Evolutionary conservation across 306 rosid species (phyloP), one percentile per base, ranked within the genome.

Genomic region (Fragaria vesca): DNA sequence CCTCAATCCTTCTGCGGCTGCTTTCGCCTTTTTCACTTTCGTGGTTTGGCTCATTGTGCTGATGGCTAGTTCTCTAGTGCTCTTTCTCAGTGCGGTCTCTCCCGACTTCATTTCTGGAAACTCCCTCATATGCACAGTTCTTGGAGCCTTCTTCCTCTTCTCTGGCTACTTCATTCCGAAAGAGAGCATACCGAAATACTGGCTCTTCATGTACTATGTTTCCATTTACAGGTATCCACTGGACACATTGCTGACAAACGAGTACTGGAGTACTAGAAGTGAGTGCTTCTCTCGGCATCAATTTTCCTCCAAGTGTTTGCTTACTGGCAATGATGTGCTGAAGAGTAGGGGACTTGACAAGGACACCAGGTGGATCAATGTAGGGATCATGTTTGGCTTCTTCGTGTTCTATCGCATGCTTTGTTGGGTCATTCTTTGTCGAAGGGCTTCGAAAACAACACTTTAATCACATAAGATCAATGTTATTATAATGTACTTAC

Each of bases 201-300:
- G 98, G 98, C 78, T 92, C 48, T 94, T 94, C 79, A 90, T 94
- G 98, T 92, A 94, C 88, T 94, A 92, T 48, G 96, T 94, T 65
- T 94, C 98, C 0, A 86, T 94, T 32, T 94, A 94, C 82, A 88
- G 89, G 77, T 94, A 92, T 85, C 97, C 98, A 0, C 81, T 94
- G 83, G 98, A 94, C 83, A 85, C 93, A 4, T 74, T 94, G 67
- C 85, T 92, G 12, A 88, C 84, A 57, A 94, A 94, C 69, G 98
- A 94, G 86, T 94, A 92, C 43, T 92, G 96, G 98, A 76, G 78
- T 58, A 79, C 66, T 78, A 74, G 71, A 75, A 71, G 61, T 11
- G 78, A 85, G 76, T 88, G 91, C 45, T 85, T 85, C 70, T 76
- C 83, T 21, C 80, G 87, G 87, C 76, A 73, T 60, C n/a, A 17